Evolutionary conservation across 768 basidiomycete species (phyloP).

Genomic region (Inosperma sp.): DNA sequence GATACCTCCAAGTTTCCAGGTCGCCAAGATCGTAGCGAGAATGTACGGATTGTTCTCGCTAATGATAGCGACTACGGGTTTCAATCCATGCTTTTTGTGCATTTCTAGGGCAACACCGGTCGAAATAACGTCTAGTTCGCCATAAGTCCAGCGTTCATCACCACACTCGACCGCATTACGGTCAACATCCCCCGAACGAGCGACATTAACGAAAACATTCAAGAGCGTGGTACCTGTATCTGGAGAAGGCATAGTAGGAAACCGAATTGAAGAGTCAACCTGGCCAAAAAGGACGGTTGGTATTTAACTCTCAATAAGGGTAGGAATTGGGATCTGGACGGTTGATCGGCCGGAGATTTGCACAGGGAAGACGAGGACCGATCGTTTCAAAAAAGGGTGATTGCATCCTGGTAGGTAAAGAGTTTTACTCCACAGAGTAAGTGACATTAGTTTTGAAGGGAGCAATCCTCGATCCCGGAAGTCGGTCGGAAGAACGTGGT

Average conservation of each 20-base stretch:
- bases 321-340: neutral
- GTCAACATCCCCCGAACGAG: constrained; percentile 6
- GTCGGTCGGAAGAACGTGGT: no score
- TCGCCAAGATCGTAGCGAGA: constrained; percentile 28
- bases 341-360: no score
- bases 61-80: constrained; percentile 30
- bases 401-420: no score
- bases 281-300: neutral
- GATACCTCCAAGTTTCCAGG: constrained; percentile 33
- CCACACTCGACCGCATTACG: constrained; percentile 20
- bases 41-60: constrained; percentile 34
- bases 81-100: constrained; percentile 21
- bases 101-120: constrained; percentile 28
- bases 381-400: no score
- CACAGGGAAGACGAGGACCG: no score
- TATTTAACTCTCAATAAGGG: neutral
- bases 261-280: constrained; percentile 1
- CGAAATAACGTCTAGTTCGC: constrained; percentile 30
- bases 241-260: neutral
- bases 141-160: constrained; percentile 31
- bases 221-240: neutral
- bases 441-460: no score
- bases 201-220: neutral
- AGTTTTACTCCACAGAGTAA: no score
- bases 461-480: no score